Evolutionary conservation across 2,329 filamentous ascomycete species (phyloP).

Genomic region (Colletotrichum sp.): DNA sequence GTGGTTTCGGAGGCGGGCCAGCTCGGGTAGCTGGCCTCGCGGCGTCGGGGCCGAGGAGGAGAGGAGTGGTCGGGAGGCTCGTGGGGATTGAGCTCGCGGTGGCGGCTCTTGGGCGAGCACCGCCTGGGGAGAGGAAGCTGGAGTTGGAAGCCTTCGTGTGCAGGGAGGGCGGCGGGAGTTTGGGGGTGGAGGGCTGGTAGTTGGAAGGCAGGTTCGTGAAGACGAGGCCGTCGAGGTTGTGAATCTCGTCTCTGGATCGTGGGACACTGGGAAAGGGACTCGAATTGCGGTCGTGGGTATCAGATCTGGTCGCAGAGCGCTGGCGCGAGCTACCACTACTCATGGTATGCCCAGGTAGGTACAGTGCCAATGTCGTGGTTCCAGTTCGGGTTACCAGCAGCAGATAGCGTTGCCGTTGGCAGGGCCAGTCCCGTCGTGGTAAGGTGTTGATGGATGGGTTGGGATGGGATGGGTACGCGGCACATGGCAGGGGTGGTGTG

Average conservation of each 20-base stretch:
- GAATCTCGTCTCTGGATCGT: conserved; percentile 23
- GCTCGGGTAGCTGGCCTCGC: conserved; percentile 19
- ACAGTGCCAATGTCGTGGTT: neutral
- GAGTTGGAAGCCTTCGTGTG: neutral
- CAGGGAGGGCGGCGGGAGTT: neutral
- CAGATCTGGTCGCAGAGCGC: conserved; percentile 22
- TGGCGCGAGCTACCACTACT: conserved; percentile 22
- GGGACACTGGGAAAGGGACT: conserved; percentile 15
- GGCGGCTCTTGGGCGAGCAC: conserved; percentile 19
- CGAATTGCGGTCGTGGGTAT: conserved; percentile 18
- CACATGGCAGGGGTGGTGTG: conserved; percentile 21
- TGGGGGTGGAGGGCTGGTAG: neutral
- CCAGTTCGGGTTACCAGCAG: neutral
- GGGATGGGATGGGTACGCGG: conserved; percentile 16
- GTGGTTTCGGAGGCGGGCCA: conserved; percentile 23
- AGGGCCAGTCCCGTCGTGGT: conserved; percentile 11
- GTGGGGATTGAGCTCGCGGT: conserved; percentile 18
- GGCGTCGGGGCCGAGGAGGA: conserved; percentile 4
- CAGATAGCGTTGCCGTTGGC: neutral
- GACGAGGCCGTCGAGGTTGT: conserved; percentile 23
- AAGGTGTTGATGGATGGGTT: conserved; percentile 6
- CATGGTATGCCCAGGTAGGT: conserved; percentile 18
- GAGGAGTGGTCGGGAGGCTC: neutral
- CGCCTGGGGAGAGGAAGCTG: conserved; percentile 14
- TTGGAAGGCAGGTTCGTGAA: conserved; percentile 13